These are phyloP conservation scores for Didymella segeticola DNA, from an alignment of 2,329 filamentous ascomycete genomes.

Conservation along the genomic window DNA sequence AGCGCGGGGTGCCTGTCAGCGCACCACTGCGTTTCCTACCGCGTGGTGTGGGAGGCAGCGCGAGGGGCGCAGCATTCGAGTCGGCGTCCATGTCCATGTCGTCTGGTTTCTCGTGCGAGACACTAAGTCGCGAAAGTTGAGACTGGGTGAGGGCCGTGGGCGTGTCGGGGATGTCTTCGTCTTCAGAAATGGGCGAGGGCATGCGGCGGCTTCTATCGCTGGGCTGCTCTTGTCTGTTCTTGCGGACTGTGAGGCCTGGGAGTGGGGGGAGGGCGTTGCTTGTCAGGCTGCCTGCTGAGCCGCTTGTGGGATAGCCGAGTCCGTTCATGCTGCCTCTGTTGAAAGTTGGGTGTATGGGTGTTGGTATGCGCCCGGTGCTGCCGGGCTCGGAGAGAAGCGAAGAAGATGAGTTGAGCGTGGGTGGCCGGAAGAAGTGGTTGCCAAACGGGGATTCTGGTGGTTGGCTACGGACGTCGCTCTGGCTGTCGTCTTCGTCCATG, in stretches of 20 bases:
- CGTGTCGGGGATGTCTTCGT: slow-evolving; percentile 47
- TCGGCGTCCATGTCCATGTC: slow-evolving; percentile 46
- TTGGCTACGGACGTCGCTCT: slow-evolving; percentile 43
- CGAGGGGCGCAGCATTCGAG: slow-evolving; percentile 16
- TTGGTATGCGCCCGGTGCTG: slow-evolving; percentile 46
- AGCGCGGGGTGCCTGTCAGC: slow-evolving; percentile 46
- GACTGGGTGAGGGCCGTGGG: slow-evolving; percentile 47
- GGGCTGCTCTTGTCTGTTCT: slow-evolving; percentile 27
- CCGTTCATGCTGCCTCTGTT: slow-evolving; percentile 38
- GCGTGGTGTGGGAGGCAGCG: slow-evolving; percentile 31
- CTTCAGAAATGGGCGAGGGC: slow-evolving; percentile 51
- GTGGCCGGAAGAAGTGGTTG: slow-evolving; percentile 40
- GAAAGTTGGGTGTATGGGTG: slow-evolving; percentile 50
- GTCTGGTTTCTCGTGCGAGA: slow-evolving; percentile 37
- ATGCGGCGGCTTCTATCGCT: slow-evolving; percentile 42
- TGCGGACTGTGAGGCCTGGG: slow-evolving; percentile 30
- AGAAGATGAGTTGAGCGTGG: slow-evolving; percentile 43
- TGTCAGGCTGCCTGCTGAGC: slow-evolving; percentile 34
- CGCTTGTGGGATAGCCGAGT: slow-evolving; percentile 37
- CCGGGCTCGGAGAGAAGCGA: slow-evolving; percentile 26
- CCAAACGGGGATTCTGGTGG: slow-evolving; percentile 45
- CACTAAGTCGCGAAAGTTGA: slow-evolving; percentile 48
- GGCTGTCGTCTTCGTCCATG: slow-evolving; percentile 46
- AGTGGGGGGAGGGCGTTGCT: slow-evolving; percentile 21
- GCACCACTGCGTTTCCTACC: slow-evolving; percentile 50